Evolutionary conservation across 2,329 filamentous ascomycete species (phyloP), one percentile per base, ranked within the genome.

Genomic region (Thelonectria rubi): DNA sequence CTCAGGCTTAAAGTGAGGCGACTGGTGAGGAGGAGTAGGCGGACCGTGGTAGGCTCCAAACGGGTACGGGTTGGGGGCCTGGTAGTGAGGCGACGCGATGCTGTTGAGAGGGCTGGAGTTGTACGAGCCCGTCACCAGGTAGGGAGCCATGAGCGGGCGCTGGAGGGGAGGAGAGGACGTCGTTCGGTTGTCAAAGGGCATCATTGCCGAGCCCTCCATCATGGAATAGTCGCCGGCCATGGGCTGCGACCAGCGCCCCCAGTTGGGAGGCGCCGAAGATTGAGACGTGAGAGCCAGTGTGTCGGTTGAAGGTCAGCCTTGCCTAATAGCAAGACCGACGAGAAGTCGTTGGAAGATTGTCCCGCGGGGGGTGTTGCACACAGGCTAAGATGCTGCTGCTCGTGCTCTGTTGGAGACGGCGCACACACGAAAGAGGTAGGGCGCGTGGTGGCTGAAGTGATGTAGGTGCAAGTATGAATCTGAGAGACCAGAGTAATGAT

Each of bases 191-290:
- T 85, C 81, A 73, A 84, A 87, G 8, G 79, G 76, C 66, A 86
- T 76, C 65, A 85, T 76, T 21, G 75, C 71, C 17, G 78, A 75
- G 24, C 77, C 69, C 49, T 83, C 81, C 78, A 86, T 81, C 73
- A 84, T 79, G 61, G 72, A 64, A 68, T 84, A 86, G 39, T 83
- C 81, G 50, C 74, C 68, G 14, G 75, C 76, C 46, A 84, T 79
- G 43, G 85, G 83, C 61, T 82, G 75, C 65, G 80, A 75, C 82
- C 84, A 87, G 67, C 83, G 83, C 69, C 79, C 81, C 86, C 86
- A 88, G 76, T 75, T 78, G 55, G 80, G 76, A 65, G 78, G 70
- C 48, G 76, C 76, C 62, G 80, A 74, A 57, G 80, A 73, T 70
- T 82, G 79, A 71, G 79, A 76, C 58, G 80, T 78, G 69, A 84